Evolutionary conservation across 1,284 basidiomycete genomes (phyloP).

Genomic region (Ceratobasidium papillatum): DNA sequence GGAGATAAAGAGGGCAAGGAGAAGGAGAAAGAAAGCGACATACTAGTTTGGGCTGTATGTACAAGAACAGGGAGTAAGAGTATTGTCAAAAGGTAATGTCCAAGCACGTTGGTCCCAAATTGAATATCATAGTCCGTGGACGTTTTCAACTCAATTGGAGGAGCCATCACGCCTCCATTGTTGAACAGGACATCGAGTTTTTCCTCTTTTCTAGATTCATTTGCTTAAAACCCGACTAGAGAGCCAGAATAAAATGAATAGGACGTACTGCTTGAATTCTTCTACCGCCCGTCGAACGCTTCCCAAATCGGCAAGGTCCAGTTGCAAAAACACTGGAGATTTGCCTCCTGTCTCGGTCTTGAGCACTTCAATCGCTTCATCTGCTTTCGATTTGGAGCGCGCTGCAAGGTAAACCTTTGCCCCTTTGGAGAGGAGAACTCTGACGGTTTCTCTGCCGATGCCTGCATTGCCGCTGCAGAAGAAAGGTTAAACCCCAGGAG

Average conservation of each 20-base stretch:
- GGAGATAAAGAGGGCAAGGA: neutral
- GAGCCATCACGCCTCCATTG: constrained; percentile 66
- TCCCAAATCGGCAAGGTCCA: constrained; percentile 67
- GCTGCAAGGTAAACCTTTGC: constrained; percentile 57
- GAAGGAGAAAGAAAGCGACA: neutral
- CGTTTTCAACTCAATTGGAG: constrained; percentile 58
- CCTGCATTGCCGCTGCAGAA: constrained; percentile 10
- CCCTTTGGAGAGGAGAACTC: constrained; percentile 50
- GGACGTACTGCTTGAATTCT: constrained; percentile 59
- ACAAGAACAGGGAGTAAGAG: constrained; percentile 61
- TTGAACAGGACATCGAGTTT: constrained; percentile 63
- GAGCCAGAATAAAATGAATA: neutral
- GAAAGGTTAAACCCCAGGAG: neutral
- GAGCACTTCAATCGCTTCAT: constrained; percentile 57
- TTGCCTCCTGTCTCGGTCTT: constrained; percentile 54
- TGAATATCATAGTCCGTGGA: constrained; percentile 65
- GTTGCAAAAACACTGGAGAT: constrained; percentile 61
- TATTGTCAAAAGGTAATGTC: constrained; percentile 62
- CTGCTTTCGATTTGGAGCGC: constrained; percentile 51
- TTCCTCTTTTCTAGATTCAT: constrained; percentile 55
- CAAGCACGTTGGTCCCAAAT: constrained; percentile 68
- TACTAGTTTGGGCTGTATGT: constrained; percentile 26
- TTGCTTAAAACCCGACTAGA: neutral
- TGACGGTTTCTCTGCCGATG: constrained; percentile 6
- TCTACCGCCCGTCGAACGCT: constrained; percentile 62